Percentiles rank a stretch among this genome's conserved stretches.
phyloP scores from a whole-genome alignment of 2,329 filamentous ascomycete genomes.

The Pseudocercospora fuligena region DNA sequence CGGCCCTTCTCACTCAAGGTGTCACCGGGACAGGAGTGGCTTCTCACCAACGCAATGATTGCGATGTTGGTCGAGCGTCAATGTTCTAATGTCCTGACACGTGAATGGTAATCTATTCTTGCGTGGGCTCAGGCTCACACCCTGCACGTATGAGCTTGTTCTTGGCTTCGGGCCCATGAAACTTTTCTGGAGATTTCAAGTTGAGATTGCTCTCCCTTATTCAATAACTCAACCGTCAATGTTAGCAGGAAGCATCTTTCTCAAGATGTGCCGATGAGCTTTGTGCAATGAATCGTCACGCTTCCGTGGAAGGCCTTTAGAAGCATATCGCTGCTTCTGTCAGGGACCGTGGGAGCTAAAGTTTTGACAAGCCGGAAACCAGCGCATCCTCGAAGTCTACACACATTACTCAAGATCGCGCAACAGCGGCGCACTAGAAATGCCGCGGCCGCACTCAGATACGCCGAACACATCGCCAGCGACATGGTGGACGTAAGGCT shows the following conservation, averaged over 20 bases:
- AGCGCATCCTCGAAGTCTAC: background rate
- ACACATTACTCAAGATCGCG: background rate
- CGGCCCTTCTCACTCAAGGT: background rate
- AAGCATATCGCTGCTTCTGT: background rate
- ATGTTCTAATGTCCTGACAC: background rate
- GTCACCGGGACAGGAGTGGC: background rate
- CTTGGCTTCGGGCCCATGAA: background rate
- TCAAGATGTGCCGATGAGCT: background rate
- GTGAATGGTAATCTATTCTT: background rate
- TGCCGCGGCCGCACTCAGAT: background rate
- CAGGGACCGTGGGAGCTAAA: background rate
- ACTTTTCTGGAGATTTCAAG: background rate
- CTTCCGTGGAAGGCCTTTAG: background rate
- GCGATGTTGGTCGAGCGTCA: background rate
- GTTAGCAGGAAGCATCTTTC: background rate
- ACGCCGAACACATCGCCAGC: background rate
- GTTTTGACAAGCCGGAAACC: background rate
- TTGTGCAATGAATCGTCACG: background rate
- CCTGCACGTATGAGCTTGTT: background rate
- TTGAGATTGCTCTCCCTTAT: background rate
- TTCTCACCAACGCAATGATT: background rate
- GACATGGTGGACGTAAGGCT: background rate
- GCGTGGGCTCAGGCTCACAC: background rate
- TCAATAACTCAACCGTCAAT: background rate
- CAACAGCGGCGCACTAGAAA: background rate